phyloP scores from a whole-genome alignment of 1,284 basidiomycete genomes.

The Fereydounia khargensis region DNA sequence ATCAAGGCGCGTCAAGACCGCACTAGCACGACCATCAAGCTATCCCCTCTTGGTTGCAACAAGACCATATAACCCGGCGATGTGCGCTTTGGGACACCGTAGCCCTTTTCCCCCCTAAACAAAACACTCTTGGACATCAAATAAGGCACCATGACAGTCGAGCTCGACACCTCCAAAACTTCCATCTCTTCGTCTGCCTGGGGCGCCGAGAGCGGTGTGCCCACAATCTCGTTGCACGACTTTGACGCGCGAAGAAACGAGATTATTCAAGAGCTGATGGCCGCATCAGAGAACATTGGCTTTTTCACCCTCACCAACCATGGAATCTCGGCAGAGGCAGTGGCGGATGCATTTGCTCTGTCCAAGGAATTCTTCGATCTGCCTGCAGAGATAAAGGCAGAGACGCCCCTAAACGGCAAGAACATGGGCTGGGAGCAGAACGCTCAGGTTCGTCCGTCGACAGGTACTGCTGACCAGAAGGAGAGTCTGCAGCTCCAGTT shows the following conservation, averaged over 20 bases:
- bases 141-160: not conserved
- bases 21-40: too few relatives aligned
- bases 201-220: constrained; percentile 19
- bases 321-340: constrained; percentile 59
- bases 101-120: constrained; percentile 3
- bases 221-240: constrained; percentile 38
- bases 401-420: constrained; percentile 63
- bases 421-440: constrained; percentile 59
- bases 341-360: constrained; percentile 64
- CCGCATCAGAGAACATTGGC: constrained; percentile 34
- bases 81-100: too few relatives aligned
- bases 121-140: not conserved
- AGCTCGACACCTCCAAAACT: constrained; percentile 12
- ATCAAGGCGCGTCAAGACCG: too few relatives aligned
- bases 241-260: constrained; percentile 37
- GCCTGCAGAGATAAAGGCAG: constrained; percentile 63
- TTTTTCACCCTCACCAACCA: constrained; percentile 59
- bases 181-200: too few relatives aligned
- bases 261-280: constrained; percentile 40
- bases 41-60: too few relatives aligned
- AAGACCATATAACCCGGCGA: too few relatives aligned
- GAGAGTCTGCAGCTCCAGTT: constrained; percentile 61
- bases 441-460: constrained; percentile 59
- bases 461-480: constrained; percentile 60
- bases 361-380: constrained; percentile 64